phyloP scores from a whole-genome alignment of 495 filamentous ascomycete species.

The Xylaria scruposa region DNA sequence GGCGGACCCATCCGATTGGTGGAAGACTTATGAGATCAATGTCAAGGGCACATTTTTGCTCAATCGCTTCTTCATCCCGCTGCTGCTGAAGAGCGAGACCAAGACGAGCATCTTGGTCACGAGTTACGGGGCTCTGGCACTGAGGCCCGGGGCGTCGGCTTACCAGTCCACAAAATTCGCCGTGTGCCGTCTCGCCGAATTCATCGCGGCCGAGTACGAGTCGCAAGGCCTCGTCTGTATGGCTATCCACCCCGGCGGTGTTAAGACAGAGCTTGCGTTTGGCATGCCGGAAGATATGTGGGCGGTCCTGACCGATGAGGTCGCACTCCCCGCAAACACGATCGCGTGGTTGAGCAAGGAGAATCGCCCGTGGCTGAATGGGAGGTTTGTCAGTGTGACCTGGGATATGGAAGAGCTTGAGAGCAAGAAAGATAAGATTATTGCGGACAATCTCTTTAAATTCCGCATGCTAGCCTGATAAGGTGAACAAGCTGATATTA shows the following conservation, averaged over 20 bases:
- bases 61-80: conserved; percentile 49
- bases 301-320: conserved; percentile 37
- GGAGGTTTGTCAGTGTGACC: conserved; percentile 44
- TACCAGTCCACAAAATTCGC: conserved; percentile 55
- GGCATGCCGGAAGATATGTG: conserved; percentile 37
- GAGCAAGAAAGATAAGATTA: conserved; percentile 52
- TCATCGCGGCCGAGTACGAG: conserved; percentile 50
- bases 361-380: conserved; percentile 47
- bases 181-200: conserved; percentile 50
- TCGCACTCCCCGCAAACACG: conserved; percentile 46
- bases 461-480: conserved; percentile 42
- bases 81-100: conserved; percentile 44
- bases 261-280: conserved; percentile 48
- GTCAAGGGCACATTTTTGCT: conserved; percentile 52
- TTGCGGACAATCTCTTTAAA: conserved; percentile 51
- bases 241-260: conserved; percentile 53
- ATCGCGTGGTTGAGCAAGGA: conserved; percentile 47
- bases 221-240: conserved; percentile 49
- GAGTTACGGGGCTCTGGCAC: conserved; percentile 41
- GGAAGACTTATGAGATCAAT: conserved; percentile 52
- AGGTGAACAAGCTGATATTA: not conserved
- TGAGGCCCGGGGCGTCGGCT: conserved; percentile 36
- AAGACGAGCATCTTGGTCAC: conserved; percentile 47
- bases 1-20: conserved; percentile 46
- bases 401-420: conserved; percentile 61